Percentiles rank a stretch among this genome's conserved stretches.
These are phyloP conservation scores for Eugenia klotzschiana DNA, from an alignment of 441 rosid species.

Conservation along the genomic window DNA sequence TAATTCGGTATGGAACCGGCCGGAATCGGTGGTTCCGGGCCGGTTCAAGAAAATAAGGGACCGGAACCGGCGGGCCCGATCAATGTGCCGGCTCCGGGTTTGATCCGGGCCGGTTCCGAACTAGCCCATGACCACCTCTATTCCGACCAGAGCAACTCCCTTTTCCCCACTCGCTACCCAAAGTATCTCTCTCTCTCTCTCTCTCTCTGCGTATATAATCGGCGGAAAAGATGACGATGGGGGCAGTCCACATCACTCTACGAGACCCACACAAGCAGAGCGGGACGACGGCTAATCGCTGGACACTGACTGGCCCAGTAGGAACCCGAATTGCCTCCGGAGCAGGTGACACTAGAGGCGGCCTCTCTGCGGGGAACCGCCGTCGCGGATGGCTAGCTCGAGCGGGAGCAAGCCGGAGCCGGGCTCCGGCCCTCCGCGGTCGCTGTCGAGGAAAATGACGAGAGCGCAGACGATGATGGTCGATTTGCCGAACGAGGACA, in stretches of 20 bases:
- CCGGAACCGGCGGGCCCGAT: no score
- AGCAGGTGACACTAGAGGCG: background rate
- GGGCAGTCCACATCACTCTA: background rate
- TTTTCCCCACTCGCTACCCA: conserved; percentile 48
- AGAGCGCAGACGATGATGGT: conserved; percentile 39
- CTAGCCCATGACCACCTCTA: no score
- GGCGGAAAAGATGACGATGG: background rate
- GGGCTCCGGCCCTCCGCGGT: conserved; percentile 12
- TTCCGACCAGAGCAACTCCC: conserved; percentile 34
- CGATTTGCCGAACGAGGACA: conserved; percentile 38
- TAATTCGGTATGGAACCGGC: no score
- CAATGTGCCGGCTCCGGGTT: no score
- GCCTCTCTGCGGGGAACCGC: background rate
- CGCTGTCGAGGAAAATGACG: conserved; percentile 30
- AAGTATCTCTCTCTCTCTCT: conserved; percentile 30
- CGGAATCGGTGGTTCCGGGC: no score
- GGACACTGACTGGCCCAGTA: accelerated
- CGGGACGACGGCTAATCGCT: background rate
- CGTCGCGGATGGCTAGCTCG: conserved; percentile 53
- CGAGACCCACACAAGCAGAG: background rate
- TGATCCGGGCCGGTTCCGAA: no score
- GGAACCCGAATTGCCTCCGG: background rate
- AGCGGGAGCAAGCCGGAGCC: conserved; percentile 41
- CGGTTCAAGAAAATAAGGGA: no score
- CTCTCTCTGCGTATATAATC: background rate